Evolutionary conservation across 192 early-diverging fungal species (phyloP).

Genomic region (Kickxella alabastrina): DNA sequence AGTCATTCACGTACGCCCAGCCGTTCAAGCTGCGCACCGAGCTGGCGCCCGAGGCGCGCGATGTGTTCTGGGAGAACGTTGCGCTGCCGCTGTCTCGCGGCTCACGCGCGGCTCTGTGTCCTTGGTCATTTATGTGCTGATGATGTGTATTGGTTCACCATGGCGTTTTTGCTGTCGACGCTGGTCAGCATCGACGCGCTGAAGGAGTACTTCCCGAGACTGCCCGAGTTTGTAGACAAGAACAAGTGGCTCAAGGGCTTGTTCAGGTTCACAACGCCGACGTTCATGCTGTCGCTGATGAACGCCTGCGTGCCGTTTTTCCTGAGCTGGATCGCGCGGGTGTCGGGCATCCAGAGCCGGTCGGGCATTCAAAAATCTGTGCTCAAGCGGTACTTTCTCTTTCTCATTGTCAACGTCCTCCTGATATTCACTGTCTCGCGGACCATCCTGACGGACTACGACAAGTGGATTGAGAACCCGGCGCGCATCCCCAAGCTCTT

Average conservation of each 20-base stretch:
- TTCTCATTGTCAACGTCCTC: constrained; percentile 70
- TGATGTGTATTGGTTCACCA: constrained; percentile 70
- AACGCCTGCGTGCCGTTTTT: constrained; percentile 40
- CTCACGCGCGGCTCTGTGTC: constrained; percentile 18
- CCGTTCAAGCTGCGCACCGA: constrained; percentile 45
- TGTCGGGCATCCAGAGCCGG: constrained; percentile 45
- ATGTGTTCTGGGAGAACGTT: constrained; percentile 46
- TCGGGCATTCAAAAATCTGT: constrained; percentile 46
- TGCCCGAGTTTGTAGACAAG: constrained; percentile 34
- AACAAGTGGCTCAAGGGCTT: constrained; percentile 47
- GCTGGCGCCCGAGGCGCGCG: constrained; percentile 45
- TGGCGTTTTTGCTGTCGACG: constrained; percentile 62
- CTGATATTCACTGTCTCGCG: constrained; percentile 68
- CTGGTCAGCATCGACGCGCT: constrained; percentile 51
- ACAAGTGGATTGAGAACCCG: constrained; percentile 67
- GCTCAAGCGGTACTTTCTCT: constrained; percentile 64
- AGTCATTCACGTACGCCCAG: constrained; percentile 42
- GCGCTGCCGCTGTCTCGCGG: constrained; percentile 26
- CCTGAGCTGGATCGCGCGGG: constrained; percentile 35
- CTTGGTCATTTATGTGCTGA: constrained; percentile 55
- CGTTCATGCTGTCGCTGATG: constrained; percentile 41
- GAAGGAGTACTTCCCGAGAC: constrained; percentile 53
- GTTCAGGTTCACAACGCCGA: constrained; percentile 40
- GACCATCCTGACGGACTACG: constrained; percentile 60
- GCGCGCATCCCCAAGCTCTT: constrained; percentile 60